These are phyloP conservation scores for Saccharomyces hybrid DNA, from an alignment of 1,139 yeast genomes.

Conservation along the genomic window DNA sequence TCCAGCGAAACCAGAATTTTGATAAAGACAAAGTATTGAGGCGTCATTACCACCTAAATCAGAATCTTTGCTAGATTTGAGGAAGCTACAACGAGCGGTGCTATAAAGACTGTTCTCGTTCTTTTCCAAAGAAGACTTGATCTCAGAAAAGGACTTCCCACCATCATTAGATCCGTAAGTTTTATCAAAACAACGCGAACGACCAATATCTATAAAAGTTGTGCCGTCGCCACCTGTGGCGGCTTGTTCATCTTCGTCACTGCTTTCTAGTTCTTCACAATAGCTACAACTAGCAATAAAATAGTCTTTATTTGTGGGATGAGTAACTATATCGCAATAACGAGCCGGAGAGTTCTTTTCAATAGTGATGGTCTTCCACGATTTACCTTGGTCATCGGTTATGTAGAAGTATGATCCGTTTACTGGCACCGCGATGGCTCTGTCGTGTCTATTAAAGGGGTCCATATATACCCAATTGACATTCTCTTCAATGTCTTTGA, in stretches of 20 bases:
- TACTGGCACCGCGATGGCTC: conserved; percentile 18
- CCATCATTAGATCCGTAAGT: conserved; percentile 11
- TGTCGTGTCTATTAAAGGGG: conserved; percentile 11
- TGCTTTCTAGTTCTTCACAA: conserved; percentile 2
- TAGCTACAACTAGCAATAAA: conserved; percentile 7
- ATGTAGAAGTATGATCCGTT: conserved; percentile 9
- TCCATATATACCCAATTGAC: conserved; percentile 13
- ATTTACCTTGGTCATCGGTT: conserved; percentile 25
- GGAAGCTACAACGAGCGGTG: conserved; percentile 12
- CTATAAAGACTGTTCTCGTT: neutral
- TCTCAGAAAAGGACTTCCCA: conserved; percentile 16
- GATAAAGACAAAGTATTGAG: conserved; percentile 8
- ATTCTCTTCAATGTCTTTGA: conserved; percentile 8
- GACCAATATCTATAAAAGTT: no score
- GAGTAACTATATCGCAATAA: conserved; percentile 5
- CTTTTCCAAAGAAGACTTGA: conserved; percentile 3
- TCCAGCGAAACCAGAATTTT: no score
- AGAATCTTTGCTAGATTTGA: conserved; percentile 9
- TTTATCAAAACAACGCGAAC: neutral
- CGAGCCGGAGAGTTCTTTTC: neutral
- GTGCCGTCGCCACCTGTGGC: no score
- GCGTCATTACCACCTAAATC: conserved; percentile 9
- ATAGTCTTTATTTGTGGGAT: conserved; percentile 11
- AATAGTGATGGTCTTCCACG: conserved; percentile 16
- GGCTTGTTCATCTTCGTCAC: neutral